Base-by-base conservation (phyloP, 2,329 filamentous ascomycete genomes). In the Ascochyta koolunga region DNA sequence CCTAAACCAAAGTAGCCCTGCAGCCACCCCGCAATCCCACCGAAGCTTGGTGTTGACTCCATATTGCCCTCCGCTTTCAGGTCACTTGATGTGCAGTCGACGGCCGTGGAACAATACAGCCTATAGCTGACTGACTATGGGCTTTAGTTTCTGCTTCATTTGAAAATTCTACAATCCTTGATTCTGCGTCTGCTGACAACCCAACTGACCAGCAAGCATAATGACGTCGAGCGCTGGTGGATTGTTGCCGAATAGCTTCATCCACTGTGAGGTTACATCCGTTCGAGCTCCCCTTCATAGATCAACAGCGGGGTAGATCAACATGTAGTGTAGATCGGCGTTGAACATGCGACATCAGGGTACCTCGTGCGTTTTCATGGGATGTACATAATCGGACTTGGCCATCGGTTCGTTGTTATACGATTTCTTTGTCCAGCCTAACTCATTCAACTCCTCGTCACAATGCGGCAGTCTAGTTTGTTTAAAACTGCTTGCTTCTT, bases 261-360 rank as follows among this genome's bases (percentile, higher is more conserved):
- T 38, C 35, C 51, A 50, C 54, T 31, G 61, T 65, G 63, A 63
- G 65, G 70, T 71, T 60, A 53, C 55, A 57, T 45, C 40, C 48
- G 57, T 44, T 50, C 43, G 50, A 39, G 44, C 45, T 46, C 32
- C 54, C 13, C 45, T 49, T 51, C 54, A 60, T 61, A 58, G 60
- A 63, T 66, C 62, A 62, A 60, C 61, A 57, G 71, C 68, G 71
- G 70, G 70, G 71, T 69, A 68, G 38, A 56, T 56, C 39, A 56
- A 66, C 53, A 56, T 59, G 50, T 53, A 64, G 56, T 49, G 47
- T 58, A 54, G 60, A 59, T 53, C 49, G 56, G 56, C 54, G 54
- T 56, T 50, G 38, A 31, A 44, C 50, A 46, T 48, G 42, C 25
- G 43, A 40, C 22, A 19, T 36, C 37, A 21, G 38, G 31, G 10